phyloP scores from a whole-genome alignment of 2,329 filamentous ascomycete genomes.

The Atkinsonella texensis region DNA sequence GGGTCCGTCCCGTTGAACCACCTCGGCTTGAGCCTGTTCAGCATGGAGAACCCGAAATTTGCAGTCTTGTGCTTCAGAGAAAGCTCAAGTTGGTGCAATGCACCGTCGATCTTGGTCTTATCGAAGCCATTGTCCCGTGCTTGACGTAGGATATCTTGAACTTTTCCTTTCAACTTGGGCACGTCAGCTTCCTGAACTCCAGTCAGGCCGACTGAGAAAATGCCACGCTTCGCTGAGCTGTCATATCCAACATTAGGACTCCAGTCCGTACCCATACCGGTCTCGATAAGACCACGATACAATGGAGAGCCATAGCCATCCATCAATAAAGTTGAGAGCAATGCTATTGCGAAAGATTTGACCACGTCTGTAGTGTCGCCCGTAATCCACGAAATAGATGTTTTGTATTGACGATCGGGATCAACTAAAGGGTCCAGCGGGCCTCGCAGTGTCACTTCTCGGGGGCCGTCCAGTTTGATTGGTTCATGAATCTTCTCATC shows the following conservation, averaged over 20 bases:
- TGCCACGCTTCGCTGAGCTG: conserved; percentile 59
- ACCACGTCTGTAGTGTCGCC: conserved; percentile 72
- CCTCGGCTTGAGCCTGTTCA: conserved; percentile 77
- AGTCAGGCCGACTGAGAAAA: conserved; percentile 84
- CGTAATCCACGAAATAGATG: conserved; percentile 84
- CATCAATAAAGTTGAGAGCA: conserved; percentile 74
- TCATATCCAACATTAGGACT: conserved; percentile 93
- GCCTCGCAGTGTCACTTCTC: conserved; percentile 60
- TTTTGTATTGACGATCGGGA: conserved; percentile 81
- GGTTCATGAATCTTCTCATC: conserved; percentile 68
- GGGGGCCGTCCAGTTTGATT: conserved; percentile 57
- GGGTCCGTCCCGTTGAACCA: conserved; percentile 97
- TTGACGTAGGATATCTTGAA: conserved; percentile 61
- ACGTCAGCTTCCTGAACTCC: conserved; percentile 79
- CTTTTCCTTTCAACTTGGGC: conserved; percentile 59
- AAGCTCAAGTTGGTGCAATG: conserved; percentile 89
- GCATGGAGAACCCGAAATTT: conserved; percentile 81
- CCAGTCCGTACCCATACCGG: conserved; percentile 82
- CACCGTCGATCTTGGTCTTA: conserved; percentile 79
- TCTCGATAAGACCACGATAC: conserved; percentile 79
- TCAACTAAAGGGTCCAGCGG: conserved; percentile 81
- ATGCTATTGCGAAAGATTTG: conserved; percentile 75
- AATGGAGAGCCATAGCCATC: conserved; percentile 93
- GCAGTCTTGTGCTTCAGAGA: conserved; percentile 91
- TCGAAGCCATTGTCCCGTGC: conserved; percentile 71